Evolutionary conservation across 768 basidiomycete genomes (phyloP), one percentile per base, ranked within the genome.

Genomic region (Pisolithus marmoratus): DNA sequence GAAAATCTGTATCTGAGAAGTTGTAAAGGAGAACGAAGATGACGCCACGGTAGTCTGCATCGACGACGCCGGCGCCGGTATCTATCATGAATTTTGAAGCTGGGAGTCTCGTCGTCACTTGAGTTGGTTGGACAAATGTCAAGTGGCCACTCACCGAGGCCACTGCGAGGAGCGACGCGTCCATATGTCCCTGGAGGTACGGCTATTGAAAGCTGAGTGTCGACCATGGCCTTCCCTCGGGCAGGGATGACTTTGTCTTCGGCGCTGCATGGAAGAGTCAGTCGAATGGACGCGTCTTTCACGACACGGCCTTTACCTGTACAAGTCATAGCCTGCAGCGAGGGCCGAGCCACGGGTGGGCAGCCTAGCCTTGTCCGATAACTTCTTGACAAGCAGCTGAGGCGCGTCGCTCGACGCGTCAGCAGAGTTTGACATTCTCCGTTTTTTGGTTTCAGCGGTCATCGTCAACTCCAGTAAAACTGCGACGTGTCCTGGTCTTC

Each of bases 51-150:
- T 99, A 98, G 67, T 99, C 96, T 7, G 92, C 90, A 57, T 99
- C 96, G 47, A 99, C 81, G 7, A 99, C 96, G 20, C 95, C 96
- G 11, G 96, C 96, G 2, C 96, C 96, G 1, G 95, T 98, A 64
- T 94, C 90, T 53, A 98, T 97, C 84, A 92, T 93, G 68, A 91
- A 94, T 65, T 99, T 99, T 15, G 90, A 89, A 19, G 96, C 96
- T 96, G 56, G 17, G 55, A 38, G 26, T 15, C 53, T 26, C 45
- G 24, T 49, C 8, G 41, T 22, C 17, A 48, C 24, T 49, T 15
- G 8, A 46, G 45, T 38, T 50, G 4, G 19, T 49, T 41, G 27
- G 22, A n/a, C 44, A 29, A 46, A 29, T 14, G 44, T 48, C 22
- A 20, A 38, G 6, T 14, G 27, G 11, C 20, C 19, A 69, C 86